Base-by-base conservation (phyloP, 2,329 filamentous ascomycete genomes). In the Microcyclospora pomicola region DNA sequence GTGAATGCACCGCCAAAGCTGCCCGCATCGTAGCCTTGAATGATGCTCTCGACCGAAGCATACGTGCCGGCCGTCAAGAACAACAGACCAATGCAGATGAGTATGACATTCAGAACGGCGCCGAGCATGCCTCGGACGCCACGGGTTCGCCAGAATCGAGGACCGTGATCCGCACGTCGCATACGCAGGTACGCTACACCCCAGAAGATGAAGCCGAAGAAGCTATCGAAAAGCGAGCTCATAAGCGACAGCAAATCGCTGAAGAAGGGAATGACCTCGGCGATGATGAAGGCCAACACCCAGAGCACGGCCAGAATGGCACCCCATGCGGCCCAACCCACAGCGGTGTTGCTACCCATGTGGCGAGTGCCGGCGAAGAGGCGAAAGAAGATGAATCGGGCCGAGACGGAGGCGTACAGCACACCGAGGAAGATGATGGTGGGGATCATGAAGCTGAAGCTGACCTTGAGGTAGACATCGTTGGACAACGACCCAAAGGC, bases 141-240 rank as follows among this genome's bases (percentile, higher is more conserved):
- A 27, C 72, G 65, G 1, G 62, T 63, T 44, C 66, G 69, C 36
- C 71, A 67, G 27, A 72, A 67, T 1, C 65, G 61, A 2, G 68
- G 54, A 6, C 70, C 67, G 28, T 74, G 69, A 45, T 83, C 79
- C 1, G 72, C 79, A 14, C 64, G 64, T 34, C 81, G 71, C 80
- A 88, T 83, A 39, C 80, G 73, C 53, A 86, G 72, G 54, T 84
- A 88, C 1, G 82, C 82, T 1, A 84, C 72, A 10, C 80, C 82
- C 82, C 82, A 95, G 67, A 94, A 95, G 54, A 94, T 93, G 67
- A 94, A 95, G 15, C 87, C 87, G 52, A 88, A 88, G 69, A 86
- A 88, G 38, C 82, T 88, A 62, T 94, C 85, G 55, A 94, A 94
- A 1, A 94, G 72, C 3, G 84, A 84, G n/a, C 77, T 82, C 79